These are phyloP conservation scores for Phellinidium pouzarii DNA, from an alignment of 1,284 basidiomycete genomes.

Conservation along the genomic window DNA sequence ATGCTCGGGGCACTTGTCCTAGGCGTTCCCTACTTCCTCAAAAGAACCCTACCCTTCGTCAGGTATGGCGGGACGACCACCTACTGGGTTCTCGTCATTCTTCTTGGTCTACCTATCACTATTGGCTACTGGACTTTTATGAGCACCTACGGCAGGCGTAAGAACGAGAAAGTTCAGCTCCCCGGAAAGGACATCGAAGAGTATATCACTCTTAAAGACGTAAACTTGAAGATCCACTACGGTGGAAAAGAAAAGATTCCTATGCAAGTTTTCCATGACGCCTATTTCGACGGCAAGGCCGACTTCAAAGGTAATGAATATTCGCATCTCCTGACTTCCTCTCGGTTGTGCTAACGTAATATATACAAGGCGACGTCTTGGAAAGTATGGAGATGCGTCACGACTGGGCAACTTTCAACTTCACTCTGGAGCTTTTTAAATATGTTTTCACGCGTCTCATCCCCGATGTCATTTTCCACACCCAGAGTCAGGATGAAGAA, in stretches of 20 bases:
- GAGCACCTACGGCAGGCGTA: constrained; percentile 76
- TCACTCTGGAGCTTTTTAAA: constrained; percentile 87
- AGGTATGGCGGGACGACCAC: constrained; percentile 76
- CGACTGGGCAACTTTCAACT: constrained; percentile 90
- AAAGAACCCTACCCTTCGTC: constrained; percentile 71
- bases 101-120: constrained; percentile 74
- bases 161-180: constrained; percentile 83
- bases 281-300: constrained; percentile 94
- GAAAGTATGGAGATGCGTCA: constrained; percentile 92
- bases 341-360: constrained; percentile 16
- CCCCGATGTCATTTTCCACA: constrained; percentile 91
- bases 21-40: constrained; percentile 75
- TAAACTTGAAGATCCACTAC: constrained; percentile 74
- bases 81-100: constrained; percentile 72
- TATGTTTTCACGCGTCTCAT: constrained; percentile 87
- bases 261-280: constrained; percentile 97
- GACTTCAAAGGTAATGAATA: constrained; percentile 78
- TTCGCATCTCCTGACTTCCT: constrained; percentile 10
- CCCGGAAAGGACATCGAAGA: constrained; percentile 82
- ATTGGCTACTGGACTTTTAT: constrained; percentile 89
- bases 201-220: constrained; percentile 90
- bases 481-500: constrained; percentile 86
- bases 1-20: constrained; percentile 77
- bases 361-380: constrained; percentile 77
- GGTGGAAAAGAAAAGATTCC: constrained; percentile 86